These are phyloP conservation scores for Vickermania ingenoplastis DNA, from an alignment of 208 protist species.

Conservation along the genomic window DNA sequence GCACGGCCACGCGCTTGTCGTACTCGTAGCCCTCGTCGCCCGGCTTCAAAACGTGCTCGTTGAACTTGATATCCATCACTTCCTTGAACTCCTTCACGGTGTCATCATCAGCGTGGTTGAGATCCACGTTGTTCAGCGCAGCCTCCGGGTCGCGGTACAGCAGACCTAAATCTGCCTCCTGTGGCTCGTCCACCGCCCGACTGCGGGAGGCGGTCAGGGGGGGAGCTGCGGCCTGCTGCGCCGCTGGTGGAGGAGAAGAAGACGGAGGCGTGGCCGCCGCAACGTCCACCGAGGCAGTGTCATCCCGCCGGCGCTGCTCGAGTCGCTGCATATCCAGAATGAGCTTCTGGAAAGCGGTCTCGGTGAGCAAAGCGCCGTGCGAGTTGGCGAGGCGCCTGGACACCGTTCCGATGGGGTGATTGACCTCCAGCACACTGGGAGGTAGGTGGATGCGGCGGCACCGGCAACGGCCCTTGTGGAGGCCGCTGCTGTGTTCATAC, in stretches of 20 bases:
- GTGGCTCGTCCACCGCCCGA: too few relatives aligned
- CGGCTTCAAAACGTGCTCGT: constrained; percentile 53
- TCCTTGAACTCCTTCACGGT: constrained; percentile 83
- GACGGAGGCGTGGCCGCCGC: not conserved
- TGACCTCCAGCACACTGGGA: constrained; percentile 11
- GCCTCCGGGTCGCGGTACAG: constrained; percentile 83
- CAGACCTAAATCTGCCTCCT: constrained; percentile 81
- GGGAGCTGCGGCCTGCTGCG: not conserved
- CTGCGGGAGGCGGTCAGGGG: not conserved
- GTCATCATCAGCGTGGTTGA: constrained; percentile 84
- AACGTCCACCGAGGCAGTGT: not conserved
- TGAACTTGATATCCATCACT: constrained; percentile 78
- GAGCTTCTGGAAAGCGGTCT: constrained; percentile 42
- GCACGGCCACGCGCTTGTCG: constrained; percentile 71
- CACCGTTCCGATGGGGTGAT: constrained; percentile 28
- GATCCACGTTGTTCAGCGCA: constrained; percentile 77
- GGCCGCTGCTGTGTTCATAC: constrained; percentile 22
- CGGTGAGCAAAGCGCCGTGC: constrained; percentile 47
- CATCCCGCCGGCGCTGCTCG: constrained; percentile 4
- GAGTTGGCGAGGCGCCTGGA: constrained; percentile 38
- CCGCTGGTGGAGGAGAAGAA: not conserved
- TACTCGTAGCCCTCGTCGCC: constrained; percentile 80
- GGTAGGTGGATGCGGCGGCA: constrained; percentile 34
- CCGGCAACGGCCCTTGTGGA: constrained; percentile 2
- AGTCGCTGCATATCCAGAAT: constrained; percentile 60